Base-by-base conservation (phyloP, 257 asterid genomes). In the Thymus mandschuricus region DNA sequence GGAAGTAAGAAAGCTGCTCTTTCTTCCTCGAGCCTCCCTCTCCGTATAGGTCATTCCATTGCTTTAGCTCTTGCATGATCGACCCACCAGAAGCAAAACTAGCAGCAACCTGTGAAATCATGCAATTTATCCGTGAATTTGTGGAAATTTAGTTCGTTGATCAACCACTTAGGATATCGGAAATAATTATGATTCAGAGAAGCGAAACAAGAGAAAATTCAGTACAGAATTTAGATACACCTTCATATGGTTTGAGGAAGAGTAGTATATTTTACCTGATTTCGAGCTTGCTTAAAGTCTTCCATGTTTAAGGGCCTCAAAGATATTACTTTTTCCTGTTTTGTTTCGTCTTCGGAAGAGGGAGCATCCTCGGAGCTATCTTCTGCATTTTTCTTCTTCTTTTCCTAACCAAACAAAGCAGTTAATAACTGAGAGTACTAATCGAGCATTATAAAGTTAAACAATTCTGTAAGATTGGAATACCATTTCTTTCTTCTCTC, bases 31-130 rank as follows among this genome's bases (percentile, higher is more conserved):
- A 85, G 65, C 96, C 97, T 1, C 97, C 96, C 82, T 91, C 97
- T 56, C 97, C 97, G 31, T 88, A 88, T 6, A 86, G 84, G 13
- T 88, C 97, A 49, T 91, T 91, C 97, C 97, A 91, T 70, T 86
- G 94, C 86, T 90, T 88, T 57, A 92, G 88, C 87, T 92, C 97
- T 0, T 75, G 80, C 98, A 92, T 92, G 75, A 90, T 33, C 29
- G 94, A 79, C 67, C 98, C 98, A 77, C 86, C 98, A 1, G 96
- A 81, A 77, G 98, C 88, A 81, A 92, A 92, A 85, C 98, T 92
- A 0, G 98, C 95, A 73, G 97, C 95, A 81, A 92, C 92, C 98
- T 92, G 83, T 76, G 87, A 11, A 38, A 38, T 21, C 15, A 38
- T 31, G 8, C 31, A 52, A 1, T 3, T 21, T 48, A 51, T 50